Percentiles rank a stretch among this genome's conserved stretches.
Evolutionary conservation across 106 monocot genomes (phyloP).

Genomic region (Chionographis japonica): DNA sequence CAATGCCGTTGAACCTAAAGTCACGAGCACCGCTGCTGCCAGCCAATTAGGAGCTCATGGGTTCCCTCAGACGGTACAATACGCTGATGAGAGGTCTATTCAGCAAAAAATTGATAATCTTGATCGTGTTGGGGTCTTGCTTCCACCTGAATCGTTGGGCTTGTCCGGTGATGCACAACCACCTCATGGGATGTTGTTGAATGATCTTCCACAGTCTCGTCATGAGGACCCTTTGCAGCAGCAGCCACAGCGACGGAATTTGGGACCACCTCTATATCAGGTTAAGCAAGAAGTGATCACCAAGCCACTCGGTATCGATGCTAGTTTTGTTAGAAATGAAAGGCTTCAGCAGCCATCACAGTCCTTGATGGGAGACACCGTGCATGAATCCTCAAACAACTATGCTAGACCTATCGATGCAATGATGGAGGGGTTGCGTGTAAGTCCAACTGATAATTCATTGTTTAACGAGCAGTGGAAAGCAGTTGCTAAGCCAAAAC

Average conservation of each 20-base stretch:
- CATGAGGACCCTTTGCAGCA: conserved; percentile 17
- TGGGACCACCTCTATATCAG: conserved; percentile 8
- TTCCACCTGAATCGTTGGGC: conserved; percentile 3
- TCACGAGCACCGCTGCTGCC: background rate
- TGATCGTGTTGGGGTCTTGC: conserved; percentile 17
- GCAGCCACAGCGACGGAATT: conserved; percentile 20
- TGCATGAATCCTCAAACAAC: conserved; percentile 9
- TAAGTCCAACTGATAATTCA: conserved; percentile 20
- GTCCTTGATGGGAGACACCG: conserved; percentile 11
- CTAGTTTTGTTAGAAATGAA: conserved; percentile 14
- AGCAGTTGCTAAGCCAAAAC: conserved; percentile 6
- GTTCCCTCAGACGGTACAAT: conserved; percentile 4
- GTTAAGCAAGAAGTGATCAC: conserved; percentile 15
- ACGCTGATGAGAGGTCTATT: conserved; percentile 7
- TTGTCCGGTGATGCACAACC: conserved; percentile 22
- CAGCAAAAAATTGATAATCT: conserved; percentile 12
- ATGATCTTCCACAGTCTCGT: conserved; percentile 14
- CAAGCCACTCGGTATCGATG: conserved; percentile 2
- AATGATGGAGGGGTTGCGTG: conserved; percentile 24
- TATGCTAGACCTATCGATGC: conserved; percentile 34
- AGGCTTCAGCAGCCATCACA: conserved; percentile 15
- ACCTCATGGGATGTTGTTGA: conserved; percentile 21
- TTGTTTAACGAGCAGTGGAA: conserved; percentile 21
- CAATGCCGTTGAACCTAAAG: conserved; percentile 12
- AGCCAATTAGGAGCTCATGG: conserved; percentile 12